These are phyloP conservation scores for Galeopsis tetrahit DNA, from an alignment of 257 asterid genomes.

Conservation along the genomic window DNA sequence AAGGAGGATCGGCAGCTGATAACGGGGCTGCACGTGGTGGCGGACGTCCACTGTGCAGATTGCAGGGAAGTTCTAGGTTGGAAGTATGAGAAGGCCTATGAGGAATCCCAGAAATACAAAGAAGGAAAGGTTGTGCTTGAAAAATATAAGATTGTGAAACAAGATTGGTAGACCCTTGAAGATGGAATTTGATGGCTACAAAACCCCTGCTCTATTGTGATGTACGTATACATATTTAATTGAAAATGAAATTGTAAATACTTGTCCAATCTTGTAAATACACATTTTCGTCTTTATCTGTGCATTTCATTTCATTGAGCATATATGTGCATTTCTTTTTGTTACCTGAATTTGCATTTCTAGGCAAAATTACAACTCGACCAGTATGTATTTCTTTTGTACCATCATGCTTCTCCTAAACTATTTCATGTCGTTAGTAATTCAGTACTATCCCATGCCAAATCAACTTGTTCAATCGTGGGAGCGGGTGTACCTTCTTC, in stretches of 20 bases:
- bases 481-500: no score
- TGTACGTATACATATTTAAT: background rate
- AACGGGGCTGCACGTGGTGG: slow-evolving; percentile 63
- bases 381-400: no score
- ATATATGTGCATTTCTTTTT: no score
- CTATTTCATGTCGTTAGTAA: no score
- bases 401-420: no score
- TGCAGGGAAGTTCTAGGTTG: slow-evolving; percentile 64
- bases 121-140: slow-evolving; percentile 65
- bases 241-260: background rate
- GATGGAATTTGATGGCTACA: background rate
- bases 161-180: slow-evolving; percentile 41
- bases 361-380: no score
- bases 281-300: background rate
- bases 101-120: slow-evolving; percentile 58
- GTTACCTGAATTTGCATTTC: no score
- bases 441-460: no score
- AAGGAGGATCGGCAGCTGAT: slow-evolving; percentile 52
- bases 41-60: slow-evolving; percentile 59
- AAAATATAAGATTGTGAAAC: slow-evolving; percentile 51
- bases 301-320: no score
- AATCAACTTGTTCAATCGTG: no score
- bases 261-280: background rate
- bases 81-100: slow-evolving; percentile 61
- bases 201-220: background rate